Percentiles rank a stretch among this genome's conserved stretches.
These are phyloP conservation scores for Dicorynia guianensis DNA, from an alignment of 306 rosid genomes.

Conservation along the genomic window DNA sequence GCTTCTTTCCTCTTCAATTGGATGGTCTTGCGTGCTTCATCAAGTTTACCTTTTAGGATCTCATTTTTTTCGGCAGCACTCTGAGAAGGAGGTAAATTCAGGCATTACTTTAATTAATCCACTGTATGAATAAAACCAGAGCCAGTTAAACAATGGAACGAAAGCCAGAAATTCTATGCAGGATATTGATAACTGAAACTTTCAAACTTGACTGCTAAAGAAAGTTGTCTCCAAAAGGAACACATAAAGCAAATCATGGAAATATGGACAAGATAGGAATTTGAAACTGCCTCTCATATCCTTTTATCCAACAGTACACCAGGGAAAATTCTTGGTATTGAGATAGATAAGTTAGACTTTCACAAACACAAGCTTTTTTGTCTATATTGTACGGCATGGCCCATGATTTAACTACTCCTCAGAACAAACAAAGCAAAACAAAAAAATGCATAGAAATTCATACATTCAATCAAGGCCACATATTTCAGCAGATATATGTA, in stretches of 20 bases:
- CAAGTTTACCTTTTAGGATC: slow-evolving; percentile 44
- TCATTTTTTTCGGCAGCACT: slow-evolving; percentile 54
- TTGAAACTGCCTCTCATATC: slow-evolving; percentile 33
- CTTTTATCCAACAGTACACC: slow-evolving; percentile 2
- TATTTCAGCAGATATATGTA: slow-evolving; percentile 41
- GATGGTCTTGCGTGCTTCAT: slow-evolving; percentile 54
- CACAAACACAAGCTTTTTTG: not conserved
- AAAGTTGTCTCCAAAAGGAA: no score
- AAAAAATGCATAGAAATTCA: slow-evolving; percentile 33
- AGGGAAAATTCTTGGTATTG: slow-evolving; percentile 7
- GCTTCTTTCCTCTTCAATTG: slow-evolving; percentile 63
- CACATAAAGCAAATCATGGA: not conserved
- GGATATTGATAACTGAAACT: not conserved
- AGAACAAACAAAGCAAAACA: slow-evolving; percentile 45
- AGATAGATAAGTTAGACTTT: slow-evolving; percentile 40
- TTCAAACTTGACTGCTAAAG: not conserved
- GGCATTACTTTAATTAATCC: not conserved
- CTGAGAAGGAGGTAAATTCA: slow-evolving; percentile 43
- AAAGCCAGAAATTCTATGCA: not conserved
- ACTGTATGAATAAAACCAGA: not conserved
- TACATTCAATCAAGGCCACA: slow-evolving; percentile 49
- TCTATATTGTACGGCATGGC: slow-evolving; percentile 12
- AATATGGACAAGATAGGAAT: not conserved
- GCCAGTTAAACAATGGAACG: not conserved
- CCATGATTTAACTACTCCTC: slow-evolving; percentile 42